Conservation (phyloP, 129 eudicot species). For the Escallonia herrerae region DNA sequence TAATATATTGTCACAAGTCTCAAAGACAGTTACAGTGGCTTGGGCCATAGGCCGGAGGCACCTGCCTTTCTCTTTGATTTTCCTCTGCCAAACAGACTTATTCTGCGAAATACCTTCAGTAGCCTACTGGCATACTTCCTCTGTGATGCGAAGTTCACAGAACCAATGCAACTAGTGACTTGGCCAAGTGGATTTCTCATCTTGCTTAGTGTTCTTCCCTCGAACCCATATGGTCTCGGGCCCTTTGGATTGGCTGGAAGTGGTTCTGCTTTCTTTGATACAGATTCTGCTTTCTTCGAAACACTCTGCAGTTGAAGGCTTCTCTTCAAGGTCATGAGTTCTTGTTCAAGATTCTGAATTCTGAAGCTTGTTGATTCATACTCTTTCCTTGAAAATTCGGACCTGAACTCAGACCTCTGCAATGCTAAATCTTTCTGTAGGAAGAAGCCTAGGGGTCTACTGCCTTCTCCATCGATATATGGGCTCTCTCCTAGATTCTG, state of each 20-base stretch:
- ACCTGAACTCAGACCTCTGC: slow-evolving; percentile 20
- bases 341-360: slow-evolving; percentile 79
- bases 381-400: slow-evolving; percentile 38
- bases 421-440: slow-evolving; percentile 38
- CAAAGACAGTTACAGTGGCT: slow-evolving; percentile 23
- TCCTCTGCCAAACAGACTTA: slow-evolving; percentile 58
- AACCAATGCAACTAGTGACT: slow-evolving; percentile 70
- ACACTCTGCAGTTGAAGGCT: slow-evolving; percentile 53
- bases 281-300: slow-evolving; percentile 29
- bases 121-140: slow-evolving; percentile 58
- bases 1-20: background rate
- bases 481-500: slow-evolving; percentile 63
- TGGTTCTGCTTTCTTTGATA: slow-evolving; percentile 30
- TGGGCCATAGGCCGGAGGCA: slow-evolving; percentile 18
- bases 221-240: slow-evolving; percentile 30
- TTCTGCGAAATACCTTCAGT: slow-evolving; percentile 51
- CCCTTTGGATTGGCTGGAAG: slow-evolving; percentile 7
- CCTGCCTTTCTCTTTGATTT: slow-evolving; percentile 45
- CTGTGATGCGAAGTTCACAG: slow-evolving; percentile 66
- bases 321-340: slow-evolving; percentile 53
- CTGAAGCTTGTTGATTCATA: slow-evolving; percentile 90
- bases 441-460: slow-evolving; percentile 38
- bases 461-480: slow-evolving; percentile 33
- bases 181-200: slow-evolving; percentile 50
- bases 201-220: slow-evolving; percentile 58